Conservation (phyloP, 2,329 filamentous ascomycete genomes). For the Cytospora mali region DNA sequence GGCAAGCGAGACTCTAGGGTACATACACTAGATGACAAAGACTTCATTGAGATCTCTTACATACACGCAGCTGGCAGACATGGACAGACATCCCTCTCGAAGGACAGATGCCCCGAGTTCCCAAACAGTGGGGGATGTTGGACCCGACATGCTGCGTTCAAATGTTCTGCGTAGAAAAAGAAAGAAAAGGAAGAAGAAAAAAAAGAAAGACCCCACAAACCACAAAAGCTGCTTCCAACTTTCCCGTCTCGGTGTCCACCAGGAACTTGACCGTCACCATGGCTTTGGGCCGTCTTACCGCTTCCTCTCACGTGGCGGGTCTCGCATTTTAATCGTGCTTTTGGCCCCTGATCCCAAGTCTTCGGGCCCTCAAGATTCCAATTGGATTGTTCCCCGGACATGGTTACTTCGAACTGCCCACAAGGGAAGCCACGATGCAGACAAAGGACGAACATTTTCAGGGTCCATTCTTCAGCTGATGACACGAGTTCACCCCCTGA, state of each 20-base stretch:
- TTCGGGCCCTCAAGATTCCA: too few relatives aligned
- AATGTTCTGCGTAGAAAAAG: background rate
- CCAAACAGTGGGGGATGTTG: background rate
- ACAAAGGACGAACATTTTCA: background rate
- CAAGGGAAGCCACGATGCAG: background rate
- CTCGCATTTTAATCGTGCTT: background rate
- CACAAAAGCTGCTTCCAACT: constrained; percentile 12
- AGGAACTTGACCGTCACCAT: constrained; percentile 23
- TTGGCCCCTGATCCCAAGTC: background rate
- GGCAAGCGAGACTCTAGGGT: too few relatives aligned
- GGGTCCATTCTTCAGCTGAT: background rate
- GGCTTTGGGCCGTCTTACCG: constrained; percentile 16
- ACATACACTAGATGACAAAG: too few relatives aligned
- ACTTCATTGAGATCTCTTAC: too few relatives aligned
- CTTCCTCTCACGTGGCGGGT: constrained; percentile 18
- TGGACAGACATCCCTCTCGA: too few relatives aligned
- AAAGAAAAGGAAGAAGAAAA: background rate
- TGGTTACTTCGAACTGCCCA: background rate
- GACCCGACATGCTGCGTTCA: background rate
- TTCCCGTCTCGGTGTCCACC: constrained; percentile 8
- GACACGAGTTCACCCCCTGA: background rate
- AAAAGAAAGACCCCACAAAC: background rate
- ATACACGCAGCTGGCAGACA: too few relatives aligned
- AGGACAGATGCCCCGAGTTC: background rate
- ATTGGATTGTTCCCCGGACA: background rate